Conservation (phyloP, 2,329 filamentous ascomycete species). For the Arthrobotrys conoides region DNA sequence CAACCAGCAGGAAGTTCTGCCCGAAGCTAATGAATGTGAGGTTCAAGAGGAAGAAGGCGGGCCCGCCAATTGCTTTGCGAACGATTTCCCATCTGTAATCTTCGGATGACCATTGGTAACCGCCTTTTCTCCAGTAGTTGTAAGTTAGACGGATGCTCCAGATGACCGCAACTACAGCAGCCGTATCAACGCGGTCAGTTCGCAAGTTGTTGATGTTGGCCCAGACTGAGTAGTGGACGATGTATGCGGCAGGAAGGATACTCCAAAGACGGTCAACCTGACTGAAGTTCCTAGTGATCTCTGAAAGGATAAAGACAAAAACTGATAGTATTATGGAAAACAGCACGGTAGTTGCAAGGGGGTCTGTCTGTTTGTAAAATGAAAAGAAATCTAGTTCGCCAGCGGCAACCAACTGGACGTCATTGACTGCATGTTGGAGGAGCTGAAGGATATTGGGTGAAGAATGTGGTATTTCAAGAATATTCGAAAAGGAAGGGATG, state of each 20-base stretch:
- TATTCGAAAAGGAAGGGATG: constrained; percentile 33
- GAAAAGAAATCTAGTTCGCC: constrained; percentile 35
- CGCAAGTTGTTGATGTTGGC: constrained; percentile 80
- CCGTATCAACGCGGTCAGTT: constrained; percentile 79
- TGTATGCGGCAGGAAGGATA: constrained; percentile 87
- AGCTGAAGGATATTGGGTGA: constrained; percentile 33
- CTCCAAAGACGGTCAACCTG: constrained; percentile 96
- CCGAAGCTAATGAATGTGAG: constrained; percentile 87
- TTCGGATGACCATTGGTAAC: constrained; percentile 88
- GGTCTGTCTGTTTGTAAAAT: constrained; percentile 76
- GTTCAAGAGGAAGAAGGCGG: constrained; percentile 86
- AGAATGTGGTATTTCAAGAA: constrained; percentile 33
- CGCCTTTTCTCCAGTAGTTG: constrained; percentile 97
- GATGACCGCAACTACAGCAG: constrained; percentile 77
- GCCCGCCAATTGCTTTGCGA: constrained; percentile 74
- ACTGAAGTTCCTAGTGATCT: constrained; percentile 94
- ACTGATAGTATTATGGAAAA: constrained; percentile 79
- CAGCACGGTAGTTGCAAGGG: constrained; percentile 80
- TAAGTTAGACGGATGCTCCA: constrained; percentile 79
- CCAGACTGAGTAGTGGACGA: constrained; percentile 87
- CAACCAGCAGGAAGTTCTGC: constrained; percentile 85
- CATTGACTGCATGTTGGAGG: constrained; percentile 10
- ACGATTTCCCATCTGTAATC: constrained; percentile 88
- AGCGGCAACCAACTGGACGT: constrained; percentile 26
- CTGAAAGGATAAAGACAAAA: constrained; percentile 81